Evolutionary conservation across 2,329 filamentous ascomycete species (phyloP).

Genomic region (Aureobasidium pullulans): DNA sequence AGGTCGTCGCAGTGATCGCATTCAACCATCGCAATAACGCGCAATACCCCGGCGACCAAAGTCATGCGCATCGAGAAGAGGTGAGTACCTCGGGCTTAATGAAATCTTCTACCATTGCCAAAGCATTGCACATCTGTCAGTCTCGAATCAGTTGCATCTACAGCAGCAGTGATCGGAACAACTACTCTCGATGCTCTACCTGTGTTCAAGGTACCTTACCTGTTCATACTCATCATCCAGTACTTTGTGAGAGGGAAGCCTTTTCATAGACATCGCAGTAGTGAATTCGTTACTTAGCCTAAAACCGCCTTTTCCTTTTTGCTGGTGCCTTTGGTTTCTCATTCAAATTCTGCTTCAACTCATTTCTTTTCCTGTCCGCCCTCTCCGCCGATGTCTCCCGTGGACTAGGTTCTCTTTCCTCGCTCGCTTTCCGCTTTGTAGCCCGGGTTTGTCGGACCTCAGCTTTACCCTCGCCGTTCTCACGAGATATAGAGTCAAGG

Average conservation of each 20-base stretch:
- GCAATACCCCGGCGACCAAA: not conserved
- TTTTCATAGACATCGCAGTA: not conserved
- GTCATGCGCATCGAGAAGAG: too few relatives aligned
- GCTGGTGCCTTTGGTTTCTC: conserved; percentile 43
- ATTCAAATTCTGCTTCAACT: conserved; percentile 48
- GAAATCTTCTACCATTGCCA: not conserved
- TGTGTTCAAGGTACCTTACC: too few relatives aligned
- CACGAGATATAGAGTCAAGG: not conserved
- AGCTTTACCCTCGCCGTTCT: not conserved
- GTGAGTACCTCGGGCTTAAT: not conserved
- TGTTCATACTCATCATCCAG: too few relatives aligned
- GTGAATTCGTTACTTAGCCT: conserved; percentile 17
- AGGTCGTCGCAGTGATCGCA: not conserved
- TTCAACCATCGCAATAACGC: not conserved
- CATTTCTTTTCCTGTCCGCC: conserved; percentile 48
- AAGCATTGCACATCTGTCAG: too few relatives aligned
- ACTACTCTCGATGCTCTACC: too few relatives aligned
- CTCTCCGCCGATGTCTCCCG: conserved; percentile 43
- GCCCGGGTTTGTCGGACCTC: not conserved
- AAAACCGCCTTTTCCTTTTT: conserved; percentile 54
- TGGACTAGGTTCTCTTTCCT: not conserved
- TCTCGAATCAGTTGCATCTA: too few relatives aligned
- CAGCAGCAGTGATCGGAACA: too few relatives aligned
- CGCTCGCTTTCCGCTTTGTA: conserved; percentile 3
- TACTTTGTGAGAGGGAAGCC: not conserved